Percentiles rank a stretch among this genome's conserved stretches.
These are phyloP conservation scores for Verticillium klebahnii DNA, from an alignment of 2,329 filamentous ascomycete species.

Conservation along the genomic window DNA sequence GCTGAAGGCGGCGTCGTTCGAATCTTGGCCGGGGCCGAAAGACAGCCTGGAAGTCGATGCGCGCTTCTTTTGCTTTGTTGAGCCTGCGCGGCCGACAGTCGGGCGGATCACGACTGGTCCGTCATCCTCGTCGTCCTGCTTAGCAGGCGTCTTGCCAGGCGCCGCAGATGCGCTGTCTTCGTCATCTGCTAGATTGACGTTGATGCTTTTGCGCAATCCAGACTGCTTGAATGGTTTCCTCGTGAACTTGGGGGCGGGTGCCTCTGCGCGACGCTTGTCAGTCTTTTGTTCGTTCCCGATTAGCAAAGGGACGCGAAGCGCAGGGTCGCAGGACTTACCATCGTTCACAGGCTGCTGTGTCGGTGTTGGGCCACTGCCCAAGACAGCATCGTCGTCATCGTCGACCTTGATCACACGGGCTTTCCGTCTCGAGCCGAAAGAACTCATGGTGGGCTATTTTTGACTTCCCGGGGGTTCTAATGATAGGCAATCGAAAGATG, in stretches of 20 bases:
- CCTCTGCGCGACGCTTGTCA: slow-evolving; percentile 8
- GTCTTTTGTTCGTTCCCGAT: slow-evolving; percentile 14
- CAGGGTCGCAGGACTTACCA: slow-evolving; percentile 27
- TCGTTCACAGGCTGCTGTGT: slow-evolving; percentile 22
- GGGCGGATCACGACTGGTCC: slow-evolving; percentile 47
- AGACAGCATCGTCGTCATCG: slow-evolving; percentile 55
- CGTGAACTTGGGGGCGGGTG: slow-evolving; percentile 13
- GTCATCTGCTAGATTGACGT: slow-evolving; percentile 29
- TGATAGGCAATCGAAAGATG: not conserved
- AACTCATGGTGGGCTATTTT: slow-evolving; percentile 36
- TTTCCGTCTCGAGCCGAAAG: slow-evolving; percentile 59
- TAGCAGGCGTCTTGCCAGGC: slow-evolving; percentile 16
- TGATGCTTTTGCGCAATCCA: slow-evolving; percentile 51
- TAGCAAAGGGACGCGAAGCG: slow-evolving; percentile 17
- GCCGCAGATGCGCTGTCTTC: slow-evolving; percentile 13
- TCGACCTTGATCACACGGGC: slow-evolving; percentile 71
- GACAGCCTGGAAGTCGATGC: slow-evolving; percentile 64
- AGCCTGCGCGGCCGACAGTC: slow-evolving; percentile 38
- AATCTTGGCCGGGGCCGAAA: slow-evolving; percentile 61
- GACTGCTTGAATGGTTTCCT: slow-evolving; percentile 55
- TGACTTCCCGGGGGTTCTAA: not conserved
- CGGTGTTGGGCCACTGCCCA: slow-evolving; percentile 4
- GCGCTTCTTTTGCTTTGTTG: slow-evolving; percentile 63
- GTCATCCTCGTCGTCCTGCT: slow-evolving; percentile 35
- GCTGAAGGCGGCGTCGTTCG: slow-evolving; percentile 48